A percentile compares a stretch with the other conserved stretches of the same genome.
phyloP scores from a whole-genome alignment of 78 protist species.

The Dictyostelium intermedium region DNA sequence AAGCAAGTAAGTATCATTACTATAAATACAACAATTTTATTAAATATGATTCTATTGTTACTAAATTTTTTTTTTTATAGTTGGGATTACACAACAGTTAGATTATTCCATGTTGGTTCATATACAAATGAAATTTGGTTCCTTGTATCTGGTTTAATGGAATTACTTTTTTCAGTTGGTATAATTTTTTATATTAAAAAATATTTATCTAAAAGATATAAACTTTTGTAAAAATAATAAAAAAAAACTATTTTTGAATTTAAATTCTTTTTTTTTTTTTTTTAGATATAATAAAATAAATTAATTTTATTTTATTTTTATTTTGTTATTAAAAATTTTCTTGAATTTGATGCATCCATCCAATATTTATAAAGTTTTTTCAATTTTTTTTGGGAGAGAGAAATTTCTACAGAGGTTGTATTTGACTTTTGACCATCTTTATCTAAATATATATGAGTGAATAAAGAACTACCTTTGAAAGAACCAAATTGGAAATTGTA shows the following conservation, averaged over 20 bases:
- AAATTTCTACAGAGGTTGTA: not conserved
- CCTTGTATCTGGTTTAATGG: conserved; percentile 33
- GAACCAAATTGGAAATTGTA: conserved; percentile 29
- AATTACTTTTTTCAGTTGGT: conserved; percentile 1
- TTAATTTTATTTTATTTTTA: not conserved
- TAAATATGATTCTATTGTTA: not conserved
- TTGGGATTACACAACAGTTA: conserved; percentile 26
- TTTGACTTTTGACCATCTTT: not conserved
- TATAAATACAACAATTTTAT: not conserved
- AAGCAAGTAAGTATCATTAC: conserved; percentile 14
- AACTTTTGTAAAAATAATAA: conserved; percentile 35
- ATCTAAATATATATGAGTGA: not conserved
- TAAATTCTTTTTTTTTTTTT: not conserved
- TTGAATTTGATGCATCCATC: conserved; percentile 31
- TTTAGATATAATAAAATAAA: not conserved
- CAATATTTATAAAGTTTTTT: conserved; percentile 48
- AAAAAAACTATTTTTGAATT: too few species aligned
- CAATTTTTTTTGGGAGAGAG: conserved; percentile 22
- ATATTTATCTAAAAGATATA: conserved; percentile 68
- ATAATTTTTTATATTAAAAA: conserved; percentile 8
- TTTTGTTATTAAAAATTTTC: conserved; percentile 37
- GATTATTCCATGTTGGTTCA: not conserved
- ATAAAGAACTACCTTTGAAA: not conserved
- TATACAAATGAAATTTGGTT: conserved; percentile 16
- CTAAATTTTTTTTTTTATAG: not conserved